Conservation (phyloP, 805 yeast species). For the Saccharomycopsis sp. region DNA sequence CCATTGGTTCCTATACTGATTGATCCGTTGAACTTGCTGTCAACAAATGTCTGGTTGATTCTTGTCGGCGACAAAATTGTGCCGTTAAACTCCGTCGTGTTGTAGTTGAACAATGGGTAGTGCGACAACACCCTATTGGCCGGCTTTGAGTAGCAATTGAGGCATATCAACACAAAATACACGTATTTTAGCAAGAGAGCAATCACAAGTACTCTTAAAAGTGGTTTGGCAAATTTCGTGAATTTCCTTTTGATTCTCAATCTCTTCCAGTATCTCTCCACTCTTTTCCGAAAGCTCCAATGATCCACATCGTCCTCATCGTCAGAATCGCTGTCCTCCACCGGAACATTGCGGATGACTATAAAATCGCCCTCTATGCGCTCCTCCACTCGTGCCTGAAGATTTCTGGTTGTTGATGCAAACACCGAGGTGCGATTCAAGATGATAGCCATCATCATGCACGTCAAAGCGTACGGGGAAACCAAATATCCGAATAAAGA, state of each 20-base stretch:
- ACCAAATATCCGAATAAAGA: conserved; percentile 36
- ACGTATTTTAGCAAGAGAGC: background rate
- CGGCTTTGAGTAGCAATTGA: conserved; percentile 5
- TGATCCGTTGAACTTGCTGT: conserved; percentile 7
- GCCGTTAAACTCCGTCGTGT: conserved; percentile 19
- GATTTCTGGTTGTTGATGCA: conserved; percentile 39
- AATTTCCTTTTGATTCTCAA: background rate
- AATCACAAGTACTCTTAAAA: conserved; percentile 3
- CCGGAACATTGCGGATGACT: conserved; percentile 23
- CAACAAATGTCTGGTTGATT: conserved; percentile 20
- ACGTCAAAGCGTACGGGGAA: conserved; percentile 43
- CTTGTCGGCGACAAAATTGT: conserved; percentile 17
- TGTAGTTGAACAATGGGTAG: conserved; percentile 21
- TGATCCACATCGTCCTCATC: conserved; percentile 29
- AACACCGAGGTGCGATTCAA: conserved; percentile 53
- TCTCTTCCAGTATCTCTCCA: background rate
- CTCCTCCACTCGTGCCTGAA: conserved; percentile 25
- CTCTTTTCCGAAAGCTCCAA: conserved; percentile 9
- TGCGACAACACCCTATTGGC: background rate
- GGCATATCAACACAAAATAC: background rate
- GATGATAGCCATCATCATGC: conserved; percentile 52
- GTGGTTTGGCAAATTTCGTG: background rate
- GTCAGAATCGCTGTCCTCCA: conserved; percentile 33
- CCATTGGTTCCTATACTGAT: conserved; percentile 4
- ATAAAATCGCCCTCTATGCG: conserved; percentile 10